phyloP scores from a whole-genome alignment of 1,139 yeast species.

The Lizanozyma gosingica region DNA sequence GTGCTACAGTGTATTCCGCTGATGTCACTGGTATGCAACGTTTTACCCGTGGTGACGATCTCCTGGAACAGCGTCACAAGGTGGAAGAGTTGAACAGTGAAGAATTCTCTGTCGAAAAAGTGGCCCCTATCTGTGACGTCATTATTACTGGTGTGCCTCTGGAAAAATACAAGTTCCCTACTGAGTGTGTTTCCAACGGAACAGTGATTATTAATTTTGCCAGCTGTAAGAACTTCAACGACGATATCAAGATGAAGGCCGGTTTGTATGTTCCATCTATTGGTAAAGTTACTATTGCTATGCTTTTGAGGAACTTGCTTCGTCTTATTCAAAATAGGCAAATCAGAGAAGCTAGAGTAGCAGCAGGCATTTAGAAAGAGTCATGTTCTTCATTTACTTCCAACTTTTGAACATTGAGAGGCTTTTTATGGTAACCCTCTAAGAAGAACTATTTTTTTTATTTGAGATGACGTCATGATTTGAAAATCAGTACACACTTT shows the following conservation, averaged over 20 bases:
- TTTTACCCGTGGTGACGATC: constrained; percentile 90
- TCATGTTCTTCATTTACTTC: too few species aligned
- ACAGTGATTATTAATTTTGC: constrained; percentile 88
- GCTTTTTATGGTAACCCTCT: too few species aligned
- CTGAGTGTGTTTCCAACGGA: constrained; percentile 72
- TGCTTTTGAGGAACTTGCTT: constrained; percentile 81
- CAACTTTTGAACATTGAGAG: too few species aligned
- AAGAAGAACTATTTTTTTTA: too few species aligned
- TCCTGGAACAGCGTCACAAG: constrained; percentile 73
- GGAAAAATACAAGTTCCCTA: constrained; percentile 74
- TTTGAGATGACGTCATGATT: too few species aligned
- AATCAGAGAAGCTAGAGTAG: constrained; percentile 13
- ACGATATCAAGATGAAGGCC: constrained; percentile 72
- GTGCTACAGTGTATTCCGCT: constrained; percentile 90
- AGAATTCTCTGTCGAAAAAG: constrained; percentile 44
- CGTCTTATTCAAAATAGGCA: constrained; percentile 64
- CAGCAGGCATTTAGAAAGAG: too few species aligned
- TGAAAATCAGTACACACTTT: too few species aligned
- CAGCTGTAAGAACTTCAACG: constrained; percentile 78
- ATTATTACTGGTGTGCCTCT: constrained; percentile 94
- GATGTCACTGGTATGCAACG: constrained; percentile 83
- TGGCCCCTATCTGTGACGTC: constrained; percentile 76
- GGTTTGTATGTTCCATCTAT: constrained; percentile 90
- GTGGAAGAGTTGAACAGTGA: constrained; percentile 58
- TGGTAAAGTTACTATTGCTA: constrained; percentile 92